Evolutionary conservation across 148 eudicot genomes (phyloP).

Genomic region (Rhododendron kiyosumense): DNA sequence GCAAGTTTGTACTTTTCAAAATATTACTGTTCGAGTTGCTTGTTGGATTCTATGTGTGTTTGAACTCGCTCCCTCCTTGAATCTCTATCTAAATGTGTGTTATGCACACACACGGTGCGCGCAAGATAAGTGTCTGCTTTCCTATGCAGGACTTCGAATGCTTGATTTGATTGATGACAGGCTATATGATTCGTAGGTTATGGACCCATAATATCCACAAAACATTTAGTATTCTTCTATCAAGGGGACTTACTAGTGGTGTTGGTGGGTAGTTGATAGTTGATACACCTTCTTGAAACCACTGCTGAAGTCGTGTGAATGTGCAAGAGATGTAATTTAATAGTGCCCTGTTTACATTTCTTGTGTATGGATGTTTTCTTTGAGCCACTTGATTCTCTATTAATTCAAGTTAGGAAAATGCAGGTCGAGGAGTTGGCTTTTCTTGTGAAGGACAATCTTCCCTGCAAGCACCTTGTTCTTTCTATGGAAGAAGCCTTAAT

Average conservation of each 20-base stretch:
- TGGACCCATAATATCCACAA: neutral
- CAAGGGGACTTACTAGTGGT: neutral
- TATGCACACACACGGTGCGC: neutral
- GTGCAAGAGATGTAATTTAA: neutral
- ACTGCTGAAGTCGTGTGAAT: neutral
- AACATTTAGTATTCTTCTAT: neutral
- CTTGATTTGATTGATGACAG: neutral
- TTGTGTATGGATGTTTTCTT: neutral
- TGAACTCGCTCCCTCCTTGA: neutral
- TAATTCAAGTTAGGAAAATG: conserved; percentile 9
- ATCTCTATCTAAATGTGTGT: neutral
- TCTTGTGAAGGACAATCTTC: conserved; percentile 75
- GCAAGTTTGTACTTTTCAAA: neutral
- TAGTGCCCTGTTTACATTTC: neutral
- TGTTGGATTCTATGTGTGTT: neutral
- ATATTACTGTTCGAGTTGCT: neutral
- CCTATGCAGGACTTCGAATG: neutral
- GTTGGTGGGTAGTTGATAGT: neutral
- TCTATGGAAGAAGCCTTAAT: conserved; percentile 75
- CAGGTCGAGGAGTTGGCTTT: conserved; percentile 97
- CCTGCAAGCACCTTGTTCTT: conserved; percentile 82
- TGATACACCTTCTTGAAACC: neutral
- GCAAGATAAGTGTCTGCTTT: neutral
- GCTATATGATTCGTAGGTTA: neutral
- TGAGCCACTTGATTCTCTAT: neutral